A percentile compares a stretch with the other conserved stretches of the same genome.
These are phyloP conservation scores for Bombardia bombarda DNA, from an alignment of 495 filamentous ascomycete genomes.

Conservation along the genomic window DNA sequence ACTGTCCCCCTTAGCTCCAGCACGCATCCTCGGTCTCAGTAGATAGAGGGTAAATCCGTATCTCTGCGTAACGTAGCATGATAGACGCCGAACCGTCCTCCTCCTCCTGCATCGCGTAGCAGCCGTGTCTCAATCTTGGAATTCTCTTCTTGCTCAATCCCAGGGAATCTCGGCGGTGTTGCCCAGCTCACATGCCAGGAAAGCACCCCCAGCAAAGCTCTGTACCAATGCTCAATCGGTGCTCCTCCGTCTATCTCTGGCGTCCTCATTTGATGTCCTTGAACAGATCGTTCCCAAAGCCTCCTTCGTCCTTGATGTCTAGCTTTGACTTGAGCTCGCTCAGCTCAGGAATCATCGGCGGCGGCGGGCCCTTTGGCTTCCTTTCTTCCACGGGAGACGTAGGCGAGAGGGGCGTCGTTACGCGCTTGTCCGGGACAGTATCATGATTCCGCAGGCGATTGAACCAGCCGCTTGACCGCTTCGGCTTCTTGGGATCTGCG, in stretches of 20 bases:
- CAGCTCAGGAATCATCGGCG: conserved; percentile 54
- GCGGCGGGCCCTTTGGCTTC: conserved; percentile 40
- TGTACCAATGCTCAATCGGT: too few relatives aligned
- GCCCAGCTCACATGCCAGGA: too few relatives aligned
- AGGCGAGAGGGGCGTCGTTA: conserved; percentile 5
- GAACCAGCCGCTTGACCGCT: conserved; percentile 44
- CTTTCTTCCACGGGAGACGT: conserved; percentile 22
- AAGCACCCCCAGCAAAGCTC: too few relatives aligned
- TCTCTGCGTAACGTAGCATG: too few relatives aligned
- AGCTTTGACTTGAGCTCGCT: conserved; percentile 42
- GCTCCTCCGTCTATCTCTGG: neutral
- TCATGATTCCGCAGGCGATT: conserved; percentile 33
- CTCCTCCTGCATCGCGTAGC: too few relatives aligned
- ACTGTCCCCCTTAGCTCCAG: conserved; percentile 1
- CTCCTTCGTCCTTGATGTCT: conserved; percentile 24
- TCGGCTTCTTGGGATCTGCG: conserved; percentile 32
- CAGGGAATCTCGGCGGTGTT: too few relatives aligned
- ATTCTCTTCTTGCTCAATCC: too few relatives aligned
- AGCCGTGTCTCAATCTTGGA: too few relatives aligned
- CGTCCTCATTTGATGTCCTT: conserved; percentile 46
- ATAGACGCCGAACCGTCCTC: too few relatives aligned
- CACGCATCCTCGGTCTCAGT: neutral
- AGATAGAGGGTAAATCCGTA: too few relatives aligned
- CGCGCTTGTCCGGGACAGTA: conserved; percentile 8
- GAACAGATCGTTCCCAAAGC: conserved; percentile 50